Base-by-base conservation (phyloP, 2,329 filamentous ascomycete genomes). In the Myriosclerotinia curreyana region DNA sequence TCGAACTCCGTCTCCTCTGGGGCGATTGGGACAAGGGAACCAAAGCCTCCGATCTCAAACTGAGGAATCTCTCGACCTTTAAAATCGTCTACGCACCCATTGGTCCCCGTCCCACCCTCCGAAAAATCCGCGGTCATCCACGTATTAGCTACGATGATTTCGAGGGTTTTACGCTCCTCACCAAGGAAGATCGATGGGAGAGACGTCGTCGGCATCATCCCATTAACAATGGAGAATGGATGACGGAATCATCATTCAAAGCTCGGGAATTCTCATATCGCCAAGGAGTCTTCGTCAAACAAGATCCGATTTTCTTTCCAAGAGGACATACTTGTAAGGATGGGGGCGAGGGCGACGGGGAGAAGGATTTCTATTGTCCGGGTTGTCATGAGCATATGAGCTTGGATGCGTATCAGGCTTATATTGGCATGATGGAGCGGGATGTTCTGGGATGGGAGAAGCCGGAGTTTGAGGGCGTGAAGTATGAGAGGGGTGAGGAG, bases 31-130 rank as follows among this genome's bases (percentile, higher is more conserved):
- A 48, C 22, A 31, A 38, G 25, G 22, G 22, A 4, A 36, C 42
- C 22, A 38, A 36, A 20, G 28, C 42, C 8, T n/a, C 9, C 9
- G 55, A 59, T 25, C 15, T 59, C 6, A 59, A 59, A 31, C 9
- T 59, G 5, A 25, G 34, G 44, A 22, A 17, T 6, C 55, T 59
- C 8, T 31, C 48, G 36, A 59, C 55, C n/a, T 46, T 59, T 3
- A 59, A 59, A 9, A 59, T 59, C 22, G 55, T 59, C 44, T 59
- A 48, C n/a, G 42, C 55, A n/a, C 55, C 55, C 20, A 36, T 59
- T 15, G 44, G n/a, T 20, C 44, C 44, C 3, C 44, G 42, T 6
- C 55, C 42, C 34, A 17, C n/a, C n/a, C 42, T 48, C 4, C 44
- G 31, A 7, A 59, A 36, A 14, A 38, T 49, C 11, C 55, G 55